Evolutionary conservation across 345 rosid species (phyloP).

Genomic region (Acer negundo): DNA sequence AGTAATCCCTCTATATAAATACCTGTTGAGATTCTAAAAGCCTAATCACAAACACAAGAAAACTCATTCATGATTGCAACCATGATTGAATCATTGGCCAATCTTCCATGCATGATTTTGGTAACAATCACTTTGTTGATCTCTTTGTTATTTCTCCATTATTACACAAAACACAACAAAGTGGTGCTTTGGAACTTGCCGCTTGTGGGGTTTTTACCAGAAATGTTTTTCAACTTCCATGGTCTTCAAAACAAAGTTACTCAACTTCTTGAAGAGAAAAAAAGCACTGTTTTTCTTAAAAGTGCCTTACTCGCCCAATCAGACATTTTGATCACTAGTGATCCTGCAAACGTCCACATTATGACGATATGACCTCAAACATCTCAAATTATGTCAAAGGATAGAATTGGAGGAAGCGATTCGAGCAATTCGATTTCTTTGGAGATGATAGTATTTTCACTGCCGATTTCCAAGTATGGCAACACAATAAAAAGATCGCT

Average conservation of each 20-base stretch:
- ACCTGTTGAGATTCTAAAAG: not conserved
- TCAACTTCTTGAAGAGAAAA: constrained; percentile 2
- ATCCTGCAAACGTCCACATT: constrained; percentile 6
- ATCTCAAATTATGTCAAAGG: constrained; percentile 8
- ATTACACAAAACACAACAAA: not conserved
- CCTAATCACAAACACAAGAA: not conserved
- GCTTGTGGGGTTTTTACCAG: constrained; percentile 18
- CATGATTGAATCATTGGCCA: not conserved
- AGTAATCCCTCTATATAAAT: not conserved
- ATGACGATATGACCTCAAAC: not conserved
- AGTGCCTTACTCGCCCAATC: not conserved
- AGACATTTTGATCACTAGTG: not conserved
- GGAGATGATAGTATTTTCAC: constrained; percentile 12
- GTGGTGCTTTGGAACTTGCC: constrained; percentile 9
- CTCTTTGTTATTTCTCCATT: not conserved
- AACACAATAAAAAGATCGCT: not conserved
- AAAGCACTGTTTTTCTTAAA: not conserved
- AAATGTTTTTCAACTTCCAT: not conserved
- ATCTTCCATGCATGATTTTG: not conserved
- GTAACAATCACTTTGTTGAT: not conserved
- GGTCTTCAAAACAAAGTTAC: not conserved
- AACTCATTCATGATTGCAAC: not conserved
- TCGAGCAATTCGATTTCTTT: constrained; percentile 17
- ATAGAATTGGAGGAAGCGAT: constrained; percentile 2
- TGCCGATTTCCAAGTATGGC: constrained; percentile 7